Conservation (phyloP, 306 rosid species). For the Dryas alaskensis region DNA sequence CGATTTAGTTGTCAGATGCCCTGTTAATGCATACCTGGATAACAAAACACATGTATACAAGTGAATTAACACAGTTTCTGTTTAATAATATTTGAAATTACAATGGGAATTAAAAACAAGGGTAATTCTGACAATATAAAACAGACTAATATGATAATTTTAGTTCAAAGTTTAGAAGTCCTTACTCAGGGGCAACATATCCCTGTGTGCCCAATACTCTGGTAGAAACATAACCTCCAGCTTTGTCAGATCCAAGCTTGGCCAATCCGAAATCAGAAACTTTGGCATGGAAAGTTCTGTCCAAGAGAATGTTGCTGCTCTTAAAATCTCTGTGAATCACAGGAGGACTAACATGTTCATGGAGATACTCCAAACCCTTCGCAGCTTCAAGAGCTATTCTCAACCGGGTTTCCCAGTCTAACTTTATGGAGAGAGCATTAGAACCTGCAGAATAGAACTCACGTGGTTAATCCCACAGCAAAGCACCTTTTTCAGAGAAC, state of each 20-base stretch:
- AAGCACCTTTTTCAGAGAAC: neutral
- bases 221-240: constrained; percentile 95
- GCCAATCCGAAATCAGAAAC: constrained; percentile 98
- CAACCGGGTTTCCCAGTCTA: constrained; percentile 88
- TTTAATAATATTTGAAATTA: neutral
- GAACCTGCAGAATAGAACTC: constrained; percentile 43
- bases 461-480: constrained; percentile 12
- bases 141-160: constrained; percentile 8
- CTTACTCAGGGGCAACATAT: constrained; percentile 93
- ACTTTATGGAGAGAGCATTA: constrained; percentile 37
- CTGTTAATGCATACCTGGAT: constrained; percentile 92
- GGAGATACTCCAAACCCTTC: constrained; percentile 89
- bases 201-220: constrained; percentile 93
- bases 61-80: neutral
- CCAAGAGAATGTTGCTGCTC: constrained; percentile 92
- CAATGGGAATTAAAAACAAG: neutral
- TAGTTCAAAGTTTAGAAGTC: constrained; percentile 22
- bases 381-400: constrained; percentile 96
- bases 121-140: neutral
- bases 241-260: constrained; percentile 84
- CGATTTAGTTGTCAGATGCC: constrained; percentile 92
- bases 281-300: constrained; percentile 73
- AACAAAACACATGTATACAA: constrained; percentile 11
- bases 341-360: constrained; percentile 85
- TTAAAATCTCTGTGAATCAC: constrained; percentile 95